Conservation (phyloP, 139 green algal species). For the Chlamydomonas sp. region DNA sequence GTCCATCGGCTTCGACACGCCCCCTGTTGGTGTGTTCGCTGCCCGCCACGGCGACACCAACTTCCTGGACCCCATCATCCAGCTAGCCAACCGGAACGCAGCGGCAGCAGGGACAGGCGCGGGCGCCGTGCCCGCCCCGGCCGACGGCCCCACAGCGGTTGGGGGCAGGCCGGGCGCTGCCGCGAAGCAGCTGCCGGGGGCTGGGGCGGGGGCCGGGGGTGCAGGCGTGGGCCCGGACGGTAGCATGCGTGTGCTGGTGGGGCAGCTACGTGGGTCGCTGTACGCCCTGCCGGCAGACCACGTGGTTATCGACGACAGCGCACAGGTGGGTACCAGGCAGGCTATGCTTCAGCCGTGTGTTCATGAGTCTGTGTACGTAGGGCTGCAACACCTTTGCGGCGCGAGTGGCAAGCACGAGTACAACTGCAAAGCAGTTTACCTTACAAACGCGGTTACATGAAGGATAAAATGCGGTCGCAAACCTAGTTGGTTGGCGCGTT, state of each 20-base stretch:
- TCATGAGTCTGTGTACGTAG: too few species aligned
- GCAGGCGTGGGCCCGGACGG: neutral
- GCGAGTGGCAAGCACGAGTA: too few species aligned
- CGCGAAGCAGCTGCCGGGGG: neutral
- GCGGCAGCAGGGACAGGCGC: neutral
- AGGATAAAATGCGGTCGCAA: too few species aligned
- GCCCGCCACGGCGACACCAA: slow-evolving; percentile 24
- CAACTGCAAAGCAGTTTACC: too few species aligned
- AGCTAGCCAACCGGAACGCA: neutral
- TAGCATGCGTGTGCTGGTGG: slow-evolving; percentile 56
- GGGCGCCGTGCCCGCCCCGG: neutral
- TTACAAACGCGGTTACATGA: too few species aligned
- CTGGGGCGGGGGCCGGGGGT: neutral
- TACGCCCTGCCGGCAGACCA: slow-evolving; percentile 73
- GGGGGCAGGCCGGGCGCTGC: neutral
- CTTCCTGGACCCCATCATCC: slow-evolving; percentile 39
- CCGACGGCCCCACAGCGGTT: neutral
- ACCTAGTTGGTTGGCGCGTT: too few species aligned
- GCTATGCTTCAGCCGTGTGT: too few species aligned
- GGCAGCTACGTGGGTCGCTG: slow-evolving; percentile 52
- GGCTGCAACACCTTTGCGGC: too few species aligned
- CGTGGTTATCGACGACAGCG: slow-evolving; percentile 44
- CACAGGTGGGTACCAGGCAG: neutral
- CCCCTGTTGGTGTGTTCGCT: slow-evolving; percentile 71
- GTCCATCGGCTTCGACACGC: slow-evolving; percentile 67